Conservation (phyloP, 148 eudicot genomes). For the Linanthus parryae region DNA sequence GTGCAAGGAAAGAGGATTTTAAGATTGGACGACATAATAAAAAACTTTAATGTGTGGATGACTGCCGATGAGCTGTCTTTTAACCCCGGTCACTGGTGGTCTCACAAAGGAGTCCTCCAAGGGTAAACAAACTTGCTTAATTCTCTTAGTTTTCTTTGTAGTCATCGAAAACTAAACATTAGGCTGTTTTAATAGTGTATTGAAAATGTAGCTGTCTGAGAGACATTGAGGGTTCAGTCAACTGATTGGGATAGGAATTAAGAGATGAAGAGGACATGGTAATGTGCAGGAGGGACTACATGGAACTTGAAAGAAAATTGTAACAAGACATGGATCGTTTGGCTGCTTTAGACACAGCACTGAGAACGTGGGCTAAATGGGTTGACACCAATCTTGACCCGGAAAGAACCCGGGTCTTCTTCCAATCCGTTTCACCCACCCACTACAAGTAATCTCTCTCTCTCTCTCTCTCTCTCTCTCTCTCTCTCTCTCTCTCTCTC, state of each 20-base stretch:
- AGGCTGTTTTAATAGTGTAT: no score
- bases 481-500: no score
- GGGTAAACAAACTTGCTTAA: constrained; percentile 29
- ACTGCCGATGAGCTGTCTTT: constrained; percentile 57
- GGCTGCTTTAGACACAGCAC: constrained; percentile 49
- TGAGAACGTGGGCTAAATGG: constrained; percentile 80
- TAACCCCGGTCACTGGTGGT: constrained; percentile 90
- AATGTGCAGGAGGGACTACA: constrained; percentile 65
- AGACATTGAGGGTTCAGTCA: no score
- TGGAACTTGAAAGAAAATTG: constrained; percentile 46
- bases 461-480: constrained; percentile 19
- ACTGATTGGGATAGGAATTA: no score
- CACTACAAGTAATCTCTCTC: constrained; percentile 56
- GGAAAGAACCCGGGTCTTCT: constrained; percentile 44
- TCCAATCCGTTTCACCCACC: constrained; percentile 73
- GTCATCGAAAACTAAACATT: no score
- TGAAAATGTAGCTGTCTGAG: no score
- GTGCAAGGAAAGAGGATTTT: constrained; percentile 57
- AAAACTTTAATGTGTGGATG: constrained; percentile 56
- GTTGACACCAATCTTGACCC: constrained; percentile 44
- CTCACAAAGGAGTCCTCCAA: constrained; percentile 65
- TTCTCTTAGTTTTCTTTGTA: no score
- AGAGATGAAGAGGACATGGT: background rate
- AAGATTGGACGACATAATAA: constrained; percentile 55
- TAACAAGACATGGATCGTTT: constrained; percentile 65